A percentile compares a stretch with the other conserved stretches of the same genome.
Evolutionary conservation across 140 eudicot genomes (phyloP).

Genomic region (Eryngium alpinum): DNA sequence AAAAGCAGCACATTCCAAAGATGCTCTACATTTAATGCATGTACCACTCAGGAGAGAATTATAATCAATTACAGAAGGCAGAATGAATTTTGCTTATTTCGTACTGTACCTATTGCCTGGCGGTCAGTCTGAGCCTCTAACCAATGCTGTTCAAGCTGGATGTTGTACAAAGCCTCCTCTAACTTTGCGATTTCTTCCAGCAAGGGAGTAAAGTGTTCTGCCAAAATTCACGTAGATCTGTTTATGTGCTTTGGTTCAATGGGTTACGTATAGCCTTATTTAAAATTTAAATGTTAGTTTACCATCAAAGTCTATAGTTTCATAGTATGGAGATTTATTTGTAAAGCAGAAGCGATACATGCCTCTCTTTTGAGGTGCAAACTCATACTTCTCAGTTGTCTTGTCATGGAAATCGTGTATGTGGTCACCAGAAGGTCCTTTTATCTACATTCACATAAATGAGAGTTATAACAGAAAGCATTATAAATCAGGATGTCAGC

Average conservation of each 20-base stretch:
- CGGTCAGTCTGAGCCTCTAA: conserved; percentile 94
- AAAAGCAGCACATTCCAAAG: not conserved
- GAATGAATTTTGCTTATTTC: not conserved
- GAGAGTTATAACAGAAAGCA: not conserved
- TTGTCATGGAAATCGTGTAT: conserved; percentile 56
- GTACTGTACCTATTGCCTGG: conserved; percentile 59
- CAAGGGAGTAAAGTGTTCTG: conserved; percentile 88
- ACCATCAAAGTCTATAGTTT: conserved; percentile 95
- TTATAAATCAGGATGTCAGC: not conserved
- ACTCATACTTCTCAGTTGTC: conserved; percentile 70
- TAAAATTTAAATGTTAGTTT: conserved; percentile 9
- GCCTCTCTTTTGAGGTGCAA: conserved; percentile 58
- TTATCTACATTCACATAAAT: conserved; percentile 34
- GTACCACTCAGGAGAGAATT: not conserved
- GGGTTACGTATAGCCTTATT: not conserved
- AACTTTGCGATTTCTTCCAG: conserved; percentile 65
- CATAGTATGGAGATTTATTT: conserved; percentile 79
- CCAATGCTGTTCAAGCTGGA: conserved; percentile 98
- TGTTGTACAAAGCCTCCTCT: conserved; percentile 85
- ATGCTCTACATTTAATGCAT: not conserved
- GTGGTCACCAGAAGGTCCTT: conserved; percentile 69
- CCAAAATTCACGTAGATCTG: not conserved
- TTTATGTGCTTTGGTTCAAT: not conserved
- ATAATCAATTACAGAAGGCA: not conserved
- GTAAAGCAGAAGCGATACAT: conserved; percentile 67